phyloP scores from a whole-genome alignment of 2,329 filamentous ascomycete genomes.

The Diaporthe destruens region DNA sequence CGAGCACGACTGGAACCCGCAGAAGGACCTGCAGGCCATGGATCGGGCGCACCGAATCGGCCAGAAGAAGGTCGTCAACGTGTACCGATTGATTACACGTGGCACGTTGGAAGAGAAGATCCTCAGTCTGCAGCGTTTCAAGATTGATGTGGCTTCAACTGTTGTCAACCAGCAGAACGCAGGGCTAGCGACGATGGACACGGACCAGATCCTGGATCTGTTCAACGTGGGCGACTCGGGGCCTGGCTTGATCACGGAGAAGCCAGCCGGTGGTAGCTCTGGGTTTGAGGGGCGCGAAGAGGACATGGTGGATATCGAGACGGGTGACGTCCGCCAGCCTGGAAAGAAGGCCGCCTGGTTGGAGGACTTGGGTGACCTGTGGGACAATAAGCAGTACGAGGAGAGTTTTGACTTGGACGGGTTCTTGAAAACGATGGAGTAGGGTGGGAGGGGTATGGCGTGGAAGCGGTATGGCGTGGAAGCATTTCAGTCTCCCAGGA shows the following conservation, averaged over 20 bases:
- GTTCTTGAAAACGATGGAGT: slow-evolving; percentile 94
- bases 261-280: slow-evolving; percentile 52
- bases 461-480: not conserved
- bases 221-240: slow-evolving; percentile 90
- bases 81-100: slow-evolving; percentile 95
- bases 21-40: slow-evolving; percentile 99
- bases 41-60: slow-evolving; percentile 98
- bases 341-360: slow-evolving; percentile 94
- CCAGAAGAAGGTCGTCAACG: slow-evolving; percentile 99
- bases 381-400: slow-evolving; percentile 98
- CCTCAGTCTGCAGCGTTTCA: slow-evolving; percentile 96
- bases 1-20: slow-evolving; percentile 99
- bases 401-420: slow-evolving; percentile 97
- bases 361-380: slow-evolving; percentile 94
- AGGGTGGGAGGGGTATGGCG: slow-evolving; percentile 39
- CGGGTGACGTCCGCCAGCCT: slow-evolving; percentile 91
- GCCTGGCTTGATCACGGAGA: slow-evolving; percentile 73
- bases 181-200: slow-evolving; percentile 94
- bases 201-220: slow-evolving; percentile 95
- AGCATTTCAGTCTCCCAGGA: not conserved
- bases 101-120: slow-evolving; percentile 99
- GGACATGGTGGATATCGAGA: slow-evolving; percentile 93
- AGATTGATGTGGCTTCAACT: slow-evolving; percentile 97
- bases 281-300: slow-evolving; percentile 74
- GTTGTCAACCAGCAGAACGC: slow-evolving; percentile 99